phyloP scores from a whole-genome alignment of 495 filamentous ascomycete species.

The Chaetomium tenue region DNA sequence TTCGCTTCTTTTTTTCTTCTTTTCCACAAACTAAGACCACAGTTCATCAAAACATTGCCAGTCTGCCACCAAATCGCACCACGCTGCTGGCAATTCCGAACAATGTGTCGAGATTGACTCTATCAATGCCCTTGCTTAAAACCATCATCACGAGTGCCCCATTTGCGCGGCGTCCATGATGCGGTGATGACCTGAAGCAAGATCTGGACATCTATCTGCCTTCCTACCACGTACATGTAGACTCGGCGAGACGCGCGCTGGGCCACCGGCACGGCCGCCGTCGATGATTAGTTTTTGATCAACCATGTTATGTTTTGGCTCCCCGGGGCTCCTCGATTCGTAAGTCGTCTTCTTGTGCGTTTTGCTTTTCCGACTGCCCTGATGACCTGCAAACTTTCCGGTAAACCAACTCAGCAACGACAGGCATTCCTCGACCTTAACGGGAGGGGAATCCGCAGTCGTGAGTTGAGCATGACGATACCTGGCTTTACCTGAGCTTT shows the following conservation, averaged over 20 bases:
- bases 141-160: constrained; percentile 98
- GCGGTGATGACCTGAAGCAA: constrained; percentile 92
- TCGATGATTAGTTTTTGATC: neutral
- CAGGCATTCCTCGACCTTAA: constrained; percentile 10
- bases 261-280: neutral
- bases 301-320: neutral
- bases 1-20: constrained; percentile 28
- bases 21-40: constrained; percentile 67
- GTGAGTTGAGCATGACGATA: constrained; percentile 38
- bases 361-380: constrained; percentile 19
- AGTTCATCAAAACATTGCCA: constrained; percentile 93
- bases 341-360: constrained; percentile 11
- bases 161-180: constrained; percentile 79
- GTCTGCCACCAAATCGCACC: constrained; percentile 49
- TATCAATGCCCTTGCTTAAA: constrained; percentile 77
- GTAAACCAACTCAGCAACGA: constrained; percentile 42
- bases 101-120: constrained; percentile 62
- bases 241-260: constrained; percentile 2
- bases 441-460: constrained; percentile 12
- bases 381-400: constrained; percentile 37
- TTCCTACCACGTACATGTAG: constrained; percentile 22
- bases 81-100: constrained; percentile 86
- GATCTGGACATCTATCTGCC: constrained; percentile 40
- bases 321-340: neutral
- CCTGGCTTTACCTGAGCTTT: constrained; percentile 32